Evolutionary conservation across 176 grass and related monocot species (phyloP).

Genomic region (Echinochloa phyllopogon): DNA sequence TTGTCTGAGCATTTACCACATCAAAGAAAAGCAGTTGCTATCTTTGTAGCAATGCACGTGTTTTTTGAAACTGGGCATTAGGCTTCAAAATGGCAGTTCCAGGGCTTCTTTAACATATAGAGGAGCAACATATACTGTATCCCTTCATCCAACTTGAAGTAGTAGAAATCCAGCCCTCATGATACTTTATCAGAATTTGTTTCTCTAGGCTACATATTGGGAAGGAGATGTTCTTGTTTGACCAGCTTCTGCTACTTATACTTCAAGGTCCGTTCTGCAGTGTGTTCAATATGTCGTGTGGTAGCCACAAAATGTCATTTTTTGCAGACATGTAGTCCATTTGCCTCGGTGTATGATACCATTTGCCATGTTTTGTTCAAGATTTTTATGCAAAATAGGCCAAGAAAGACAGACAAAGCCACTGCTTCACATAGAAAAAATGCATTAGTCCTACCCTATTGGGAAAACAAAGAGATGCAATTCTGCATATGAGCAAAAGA

Average conservation of each 20-base stretch:
- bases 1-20: neutral
- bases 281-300: neutral
- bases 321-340: neutral
- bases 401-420: neutral
- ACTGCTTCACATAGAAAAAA: neutral
- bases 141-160: slow-evolving; percentile 20
- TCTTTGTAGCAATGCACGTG: neutral
- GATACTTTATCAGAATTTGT: neutral
- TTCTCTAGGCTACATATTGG: slow-evolving; percentile 8
- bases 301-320: neutral
- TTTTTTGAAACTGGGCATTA: slow-evolving; percentile 22
- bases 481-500: slow-evolving; percentile 39
- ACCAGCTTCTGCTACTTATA: slow-evolving; percentile 10
- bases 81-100: neutral
- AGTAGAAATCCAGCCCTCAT: neutral
- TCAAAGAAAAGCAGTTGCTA: neutral
- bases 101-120: neutral
- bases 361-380: slow-evolving; percentile 8
- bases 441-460: neutral
- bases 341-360: neutral
- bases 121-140: neutral
- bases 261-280: neutral
- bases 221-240: slow-evolving; percentile 15
- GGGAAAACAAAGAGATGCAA: slow-evolving; percentile 10
- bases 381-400: neutral